These are phyloP conservation scores for Microcos paniculata DNA, from an alignment of 345 rosid genomes.

Conservation along the genomic window DNA sequence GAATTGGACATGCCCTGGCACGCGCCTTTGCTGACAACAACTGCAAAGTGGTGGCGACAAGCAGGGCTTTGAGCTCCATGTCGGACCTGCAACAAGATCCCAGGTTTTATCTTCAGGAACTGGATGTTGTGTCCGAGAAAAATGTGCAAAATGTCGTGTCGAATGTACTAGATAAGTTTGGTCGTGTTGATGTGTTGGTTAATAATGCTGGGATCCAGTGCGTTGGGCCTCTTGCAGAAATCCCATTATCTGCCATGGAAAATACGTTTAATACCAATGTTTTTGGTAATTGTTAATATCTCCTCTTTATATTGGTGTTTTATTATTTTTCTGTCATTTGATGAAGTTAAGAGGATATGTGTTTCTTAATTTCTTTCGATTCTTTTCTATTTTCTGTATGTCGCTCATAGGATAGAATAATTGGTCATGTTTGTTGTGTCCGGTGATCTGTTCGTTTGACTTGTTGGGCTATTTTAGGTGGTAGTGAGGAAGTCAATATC, in stretches of 20 bases:
- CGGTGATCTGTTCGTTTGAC: background rate
- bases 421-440: background rate
- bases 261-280: conserved; percentile 69
- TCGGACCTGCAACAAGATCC: conserved; percentile 62
- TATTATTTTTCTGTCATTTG: background rate
- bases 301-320: background rate
- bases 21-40: conserved; percentile 59
- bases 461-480: background rate
- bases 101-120: conserved; percentile 62
- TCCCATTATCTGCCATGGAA: conserved; percentile 60
- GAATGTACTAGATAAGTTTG: conserved; percentile 54
- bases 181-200: conserved; percentile 72
- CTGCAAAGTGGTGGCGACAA: conserved; percentile 75
- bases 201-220: conserved; percentile 88
- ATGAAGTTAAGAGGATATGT: background rate
- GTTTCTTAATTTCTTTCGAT: background rate
- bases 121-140: conserved; percentile 71
- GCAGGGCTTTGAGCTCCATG: conserved; percentile 62
- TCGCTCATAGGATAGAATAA: background rate
- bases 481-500: background rate
- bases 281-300: conserved; percentile 42
- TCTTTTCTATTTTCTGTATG: background rate
- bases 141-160: conserved; percentile 48
- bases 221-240: conserved; percentile 81
- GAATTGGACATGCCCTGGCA: conserved; percentile 86